These are phyloP conservation scores for Pestalotiopsis sp. DNA, from an alignment of 2,329 filamentous ascomycete species.

Conservation along the genomic window DNA sequence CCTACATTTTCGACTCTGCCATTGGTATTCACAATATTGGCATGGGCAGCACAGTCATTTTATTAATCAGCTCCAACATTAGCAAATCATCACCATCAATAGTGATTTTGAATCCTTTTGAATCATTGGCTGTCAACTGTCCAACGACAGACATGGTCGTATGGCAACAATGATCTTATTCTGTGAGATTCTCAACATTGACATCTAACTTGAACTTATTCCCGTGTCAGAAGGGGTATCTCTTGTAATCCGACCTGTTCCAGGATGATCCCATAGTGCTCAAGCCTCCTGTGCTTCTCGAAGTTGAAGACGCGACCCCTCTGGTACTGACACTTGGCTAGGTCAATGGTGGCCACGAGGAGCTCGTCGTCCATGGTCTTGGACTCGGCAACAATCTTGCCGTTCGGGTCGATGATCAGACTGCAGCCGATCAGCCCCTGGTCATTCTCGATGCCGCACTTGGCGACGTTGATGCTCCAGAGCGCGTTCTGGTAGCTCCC, in stretches of 20 bases:
- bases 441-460: conserved; percentile 54
- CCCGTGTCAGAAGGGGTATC: neutral
- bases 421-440: conserved; percentile 49
- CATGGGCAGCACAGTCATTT: neutral
- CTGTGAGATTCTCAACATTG: neutral
- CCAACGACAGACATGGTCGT: neutral
- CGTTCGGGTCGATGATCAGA: conserved; percentile 49
- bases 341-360: conserved; percentile 52
- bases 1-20: neutral
- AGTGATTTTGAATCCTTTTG: neutral
- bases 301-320: conserved; percentile 52
- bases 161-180: neutral
- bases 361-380: conserved; percentile 51
- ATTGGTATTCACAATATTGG: neutral
- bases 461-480: conserved; percentile 51
- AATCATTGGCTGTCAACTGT: neutral
- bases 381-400: conserved; percentile 52
- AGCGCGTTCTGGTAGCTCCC: conserved; percentile 56
- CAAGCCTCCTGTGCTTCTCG: conserved; percentile 43
- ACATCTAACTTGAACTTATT: neutral
- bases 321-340: conserved; percentile 47
- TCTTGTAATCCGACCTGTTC: conserved; percentile 37
- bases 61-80: neutral
- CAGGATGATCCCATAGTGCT: conserved; percentile 43
- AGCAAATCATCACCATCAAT: neutral